A percentile compares a stretch with the other conserved stretches of the same genome.
Evolutionary conservation across 2,329 filamentous ascomycete species (phyloP).

Genomic region (Aspergillus tamarii): DNA sequence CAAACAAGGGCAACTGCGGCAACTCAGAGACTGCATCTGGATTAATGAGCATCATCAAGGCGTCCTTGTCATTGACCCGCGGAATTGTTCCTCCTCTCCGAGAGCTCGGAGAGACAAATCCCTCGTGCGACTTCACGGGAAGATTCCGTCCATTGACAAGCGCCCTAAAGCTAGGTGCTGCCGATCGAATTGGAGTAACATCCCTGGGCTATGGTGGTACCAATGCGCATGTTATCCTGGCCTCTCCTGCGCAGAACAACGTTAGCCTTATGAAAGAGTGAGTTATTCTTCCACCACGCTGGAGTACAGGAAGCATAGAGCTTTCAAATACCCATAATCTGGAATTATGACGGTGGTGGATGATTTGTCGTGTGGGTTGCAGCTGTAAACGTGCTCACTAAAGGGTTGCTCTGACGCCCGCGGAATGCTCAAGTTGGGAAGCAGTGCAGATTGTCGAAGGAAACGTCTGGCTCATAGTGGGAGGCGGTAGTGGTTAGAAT

Average conservation of each 20-base stretch:
- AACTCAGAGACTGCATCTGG: neutral
- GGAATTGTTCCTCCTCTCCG: neutral
- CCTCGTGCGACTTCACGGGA: neutral
- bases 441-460: too few relatives aligned
- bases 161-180: neutral
- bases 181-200: neutral
- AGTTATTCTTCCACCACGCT: neutral
- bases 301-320: neutral
- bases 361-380: too few relatives aligned
- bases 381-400: too few relatives aligned
- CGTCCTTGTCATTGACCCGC: neutral
- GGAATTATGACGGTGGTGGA: too few relatives aligned
- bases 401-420: too few relatives aligned
- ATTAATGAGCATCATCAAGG: neutral
- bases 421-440: too few relatives aligned
- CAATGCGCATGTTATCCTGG: neutral
- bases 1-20: neutral
- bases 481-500: too few relatives aligned
- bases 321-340: conserved; percentile 20
- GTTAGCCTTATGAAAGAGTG: neutral
- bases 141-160: neutral
- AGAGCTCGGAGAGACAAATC: neutral
- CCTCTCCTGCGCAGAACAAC: neutral
- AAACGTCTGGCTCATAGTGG: too few relatives aligned
- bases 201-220: neutral